Conservation (phyloP, 176 grass and related monocot species). For the Cocos nucifera region DNA sequence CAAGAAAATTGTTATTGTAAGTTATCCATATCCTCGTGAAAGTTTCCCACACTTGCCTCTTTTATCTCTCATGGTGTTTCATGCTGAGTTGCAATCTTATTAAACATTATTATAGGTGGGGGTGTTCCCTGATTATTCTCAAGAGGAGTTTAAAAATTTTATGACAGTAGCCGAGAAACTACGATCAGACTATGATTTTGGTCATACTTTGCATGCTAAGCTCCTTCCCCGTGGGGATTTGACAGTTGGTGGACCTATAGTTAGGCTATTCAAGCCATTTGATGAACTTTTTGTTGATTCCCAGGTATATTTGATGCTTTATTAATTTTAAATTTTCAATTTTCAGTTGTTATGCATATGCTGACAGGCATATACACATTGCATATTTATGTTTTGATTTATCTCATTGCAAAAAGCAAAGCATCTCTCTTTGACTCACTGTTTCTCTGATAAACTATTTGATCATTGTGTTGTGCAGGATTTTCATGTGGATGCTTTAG, state of each 20-base stretch:
- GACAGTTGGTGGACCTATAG: constrained; percentile 31
- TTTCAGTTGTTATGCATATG: too few species aligned
- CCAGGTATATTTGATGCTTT: constrained; percentile 26
- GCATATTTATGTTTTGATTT: too few species aligned
- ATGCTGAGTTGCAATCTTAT: neutral
- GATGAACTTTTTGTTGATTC: constrained; percentile 87
- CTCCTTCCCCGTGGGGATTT: constrained; percentile 60
- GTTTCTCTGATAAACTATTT: neutral
- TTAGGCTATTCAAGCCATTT: constrained; percentile 90
- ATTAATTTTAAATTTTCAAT: too few species aligned
- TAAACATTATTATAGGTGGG: constrained; percentile 48
- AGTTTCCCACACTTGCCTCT: too few species aligned
- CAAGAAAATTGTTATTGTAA: constrained; percentile 58
- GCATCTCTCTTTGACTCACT: too few species aligned
- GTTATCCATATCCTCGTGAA: constrained; percentile 2
- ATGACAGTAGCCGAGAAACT: constrained; percentile 48
- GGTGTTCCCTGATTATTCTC: constrained; percentile 70
- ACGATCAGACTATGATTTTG: constrained; percentile 63
- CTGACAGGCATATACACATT: too few species aligned
- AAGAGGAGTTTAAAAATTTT: constrained; percentile 67
- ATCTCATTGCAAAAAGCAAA: too few species aligned
- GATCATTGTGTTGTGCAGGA: constrained; percentile 33
- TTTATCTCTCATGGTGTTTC: too few species aligned
- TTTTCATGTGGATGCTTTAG: constrained; percentile 54
- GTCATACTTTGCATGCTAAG: constrained; percentile 51